Evolutionary conservation across 345 rosid species (phyloP), one percentile per base, ranked within the genome.

Genomic region (Melastoma malabathricum): DNA sequence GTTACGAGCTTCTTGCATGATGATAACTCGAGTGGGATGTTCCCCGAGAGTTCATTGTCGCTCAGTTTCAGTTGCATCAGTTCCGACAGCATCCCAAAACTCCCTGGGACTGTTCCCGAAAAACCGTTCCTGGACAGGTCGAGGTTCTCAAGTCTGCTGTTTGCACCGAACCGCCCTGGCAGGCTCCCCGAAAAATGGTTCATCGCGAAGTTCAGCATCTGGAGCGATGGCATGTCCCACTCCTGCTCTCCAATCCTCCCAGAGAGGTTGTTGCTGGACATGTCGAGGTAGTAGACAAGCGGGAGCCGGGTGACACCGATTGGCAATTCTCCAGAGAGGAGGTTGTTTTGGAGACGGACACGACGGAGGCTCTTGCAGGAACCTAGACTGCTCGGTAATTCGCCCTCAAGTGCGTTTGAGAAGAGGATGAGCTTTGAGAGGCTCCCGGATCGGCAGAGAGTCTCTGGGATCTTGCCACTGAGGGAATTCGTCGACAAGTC

Each of bases 401-500:
- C 65, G 7, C 80, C 81, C 38, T 74, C 53, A 0, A 89, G 69
- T n/a, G 78, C 69, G 58, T 89, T 89, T 3, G 88, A 77, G 67
- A 89, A 89, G 27, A 89, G 86, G 61, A 89, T 83, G 54, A 89
- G 86, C 73, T 89, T 89, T 41, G 69, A 70, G 22, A 89, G 90
- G 31, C 60, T 51, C 31, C 86, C 83, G 2, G 95, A 86, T 25
- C 64, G 65, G 59, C 97, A 89, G 0, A 89, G 55, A 1, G 71
- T 64, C 15, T 74, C 67, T 1, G 97, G 97, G n/a, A 89, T 60
- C 39, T 57, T 65, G 27, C 94, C 95, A 0, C 80, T 62, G 58
- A 89, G 88, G 57, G 60, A 76, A 64, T 89, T 89, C 45, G 84
- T 74, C 56, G 97, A 89, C 22, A 89, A 83, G 78, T 90, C 98